phyloP scores from a whole-genome alignment of 2,329 filamentous ascomycete genomes.

The Drechslerella dactyloides region DNA sequence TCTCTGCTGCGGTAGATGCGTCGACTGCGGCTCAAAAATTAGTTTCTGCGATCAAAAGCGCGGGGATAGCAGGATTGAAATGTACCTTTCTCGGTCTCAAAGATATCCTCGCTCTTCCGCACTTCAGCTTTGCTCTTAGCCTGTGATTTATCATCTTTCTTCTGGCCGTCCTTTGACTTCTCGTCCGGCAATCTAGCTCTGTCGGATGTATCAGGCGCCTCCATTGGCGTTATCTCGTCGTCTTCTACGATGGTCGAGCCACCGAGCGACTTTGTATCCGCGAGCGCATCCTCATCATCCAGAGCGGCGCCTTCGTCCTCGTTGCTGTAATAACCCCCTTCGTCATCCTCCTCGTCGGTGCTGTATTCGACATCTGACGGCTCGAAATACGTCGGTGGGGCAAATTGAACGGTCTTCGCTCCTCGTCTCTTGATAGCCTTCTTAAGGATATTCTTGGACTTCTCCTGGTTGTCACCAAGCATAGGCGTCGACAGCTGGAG shows the following conservation, averaged over 20 bases:
- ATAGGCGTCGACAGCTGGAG: conserved; percentile 67
- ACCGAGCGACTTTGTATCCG: conserved; percentile 20
- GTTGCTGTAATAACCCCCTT: conserved; percentile 61
- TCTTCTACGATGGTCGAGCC: conserved; percentile 32
- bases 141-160: conserved; percentile 21
- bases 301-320: conserved; percentile 60
- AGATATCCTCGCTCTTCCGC: conserved; percentile 70
- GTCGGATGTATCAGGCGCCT: conserved; percentile 45
- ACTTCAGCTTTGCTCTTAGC: conserved; percentile 23
- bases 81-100: conserved; percentile 58
- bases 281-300: conserved; percentile 38
- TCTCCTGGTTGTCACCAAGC: conserved; percentile 71
- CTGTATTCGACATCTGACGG: conserved; percentile 87
- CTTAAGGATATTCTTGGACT: conserved; percentile 81
- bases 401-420: conserved; percentile 84
- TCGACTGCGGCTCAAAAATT: conserved; percentile 22
- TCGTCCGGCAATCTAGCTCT: conserved; percentile 32
- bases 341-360: conserved; percentile 72
- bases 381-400: conserved; percentile 83
- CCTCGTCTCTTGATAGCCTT: conserved; percentile 82
- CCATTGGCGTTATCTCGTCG: conserved; percentile 42
- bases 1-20: conserved; percentile 16
- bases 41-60: neutral
- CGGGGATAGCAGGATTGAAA: conserved; percentile 57
- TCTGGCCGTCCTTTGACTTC: conserved; percentile 8